Conservation (phyloP, 345 rosid species). For the Orychophragmus violaceus region DNA sequence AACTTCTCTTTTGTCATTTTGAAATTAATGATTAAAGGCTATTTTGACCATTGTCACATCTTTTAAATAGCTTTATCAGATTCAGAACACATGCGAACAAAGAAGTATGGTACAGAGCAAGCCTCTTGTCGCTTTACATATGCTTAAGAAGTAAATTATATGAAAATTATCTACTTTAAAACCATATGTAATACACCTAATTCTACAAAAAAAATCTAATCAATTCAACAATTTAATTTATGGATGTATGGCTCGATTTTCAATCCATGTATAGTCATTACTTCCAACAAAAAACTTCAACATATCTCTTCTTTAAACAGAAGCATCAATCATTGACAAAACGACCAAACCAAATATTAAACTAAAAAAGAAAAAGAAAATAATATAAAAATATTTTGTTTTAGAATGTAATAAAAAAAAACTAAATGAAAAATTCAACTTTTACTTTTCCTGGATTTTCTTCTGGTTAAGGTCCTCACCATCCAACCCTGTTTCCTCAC, state of each 20-base stretch:
- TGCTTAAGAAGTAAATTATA: not conserved
- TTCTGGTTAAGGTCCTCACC: constrained; percentile 69
- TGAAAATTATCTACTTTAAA: not conserved
- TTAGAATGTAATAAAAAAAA: not conserved
- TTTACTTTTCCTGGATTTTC: constrained; percentile 43
- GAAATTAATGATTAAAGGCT: constrained; percentile 28
- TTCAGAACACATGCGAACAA: constrained; percentile 35
- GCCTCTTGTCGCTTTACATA: constrained; percentile 17
- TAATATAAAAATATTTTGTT: not conserved
- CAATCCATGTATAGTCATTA: constrained; percentile 18
- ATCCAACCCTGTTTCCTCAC: constrained; percentile 78
- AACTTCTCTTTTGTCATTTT: no score
- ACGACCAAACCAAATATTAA: constrained; percentile 16
- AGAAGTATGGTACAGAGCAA: constrained; percentile 22
- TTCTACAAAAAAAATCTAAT: not conserved
- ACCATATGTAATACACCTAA: not conserved
- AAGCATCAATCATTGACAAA: constrained; percentile 25
- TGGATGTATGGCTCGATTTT: not conserved
- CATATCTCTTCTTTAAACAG: constrained; percentile 10
- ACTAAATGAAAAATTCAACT: constrained; percentile 6
- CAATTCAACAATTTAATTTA: not conserved
- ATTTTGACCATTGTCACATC: constrained; percentile 42
- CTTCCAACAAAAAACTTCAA: constrained; percentile 22
- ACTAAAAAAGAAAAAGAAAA: not conserved
- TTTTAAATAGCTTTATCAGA: constrained; percentile 33